Conservation (phyloP, 345 rosid species). For the Lumnitzera racemosa region DNA sequence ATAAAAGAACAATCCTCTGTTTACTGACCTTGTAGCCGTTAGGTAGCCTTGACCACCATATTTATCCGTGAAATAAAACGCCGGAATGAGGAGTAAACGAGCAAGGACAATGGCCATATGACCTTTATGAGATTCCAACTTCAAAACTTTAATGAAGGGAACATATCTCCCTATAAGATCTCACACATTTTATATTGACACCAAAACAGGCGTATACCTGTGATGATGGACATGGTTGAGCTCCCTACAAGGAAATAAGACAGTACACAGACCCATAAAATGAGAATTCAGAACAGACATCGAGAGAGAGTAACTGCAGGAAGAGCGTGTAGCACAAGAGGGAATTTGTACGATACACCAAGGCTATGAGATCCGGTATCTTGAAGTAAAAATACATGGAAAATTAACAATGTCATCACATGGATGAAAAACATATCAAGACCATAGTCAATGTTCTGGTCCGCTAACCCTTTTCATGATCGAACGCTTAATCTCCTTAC, state of each 20-base stretch:
- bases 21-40: conserved; percentile 61
- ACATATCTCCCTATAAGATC: conserved; percentile 59
- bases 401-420: conserved; percentile 58
- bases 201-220: conserved; percentile 72
- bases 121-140: conserved; percentile 52
- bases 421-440: conserved; percentile 52
- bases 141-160: conserved; percentile 38
- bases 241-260: not conserved
- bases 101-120: conserved; percentile 30
- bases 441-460: conserved; percentile 53
- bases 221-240: conserved; percentile 1
- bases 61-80: conserved; percentile 70
- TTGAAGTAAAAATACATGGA: conserved; percentile 80
- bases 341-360: conserved; percentile 45
- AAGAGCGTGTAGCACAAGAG: no score
- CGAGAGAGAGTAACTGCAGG: no score
- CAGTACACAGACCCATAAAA: not conserved
- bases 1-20: no score
- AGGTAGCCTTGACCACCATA: conserved; percentile 80
- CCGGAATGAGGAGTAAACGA: conserved; percentile 54
- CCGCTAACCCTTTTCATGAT: conserved; percentile 46
- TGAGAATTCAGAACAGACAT: not conserved
- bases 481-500: conserved; percentile 24
- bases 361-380: conserved; percentile 67
- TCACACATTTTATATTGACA: conserved; percentile 60